Evolutionary conservation across 306 rosid species (phyloP), one percentile per base, ranked within the genome.

Genomic region (Benincasa hispida): DNA sequence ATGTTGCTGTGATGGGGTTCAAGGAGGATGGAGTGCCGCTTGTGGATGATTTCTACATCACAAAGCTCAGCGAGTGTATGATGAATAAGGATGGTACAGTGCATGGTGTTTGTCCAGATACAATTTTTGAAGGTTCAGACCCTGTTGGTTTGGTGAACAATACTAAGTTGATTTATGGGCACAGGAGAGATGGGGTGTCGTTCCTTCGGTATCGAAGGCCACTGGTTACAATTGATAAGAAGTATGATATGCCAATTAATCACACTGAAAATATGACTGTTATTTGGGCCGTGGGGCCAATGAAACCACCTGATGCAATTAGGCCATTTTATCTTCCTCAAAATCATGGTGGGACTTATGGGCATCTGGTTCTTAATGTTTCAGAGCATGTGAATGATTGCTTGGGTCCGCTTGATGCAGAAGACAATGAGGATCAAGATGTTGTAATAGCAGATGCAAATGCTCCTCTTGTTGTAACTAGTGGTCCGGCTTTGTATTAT

Each of bases 81-180:
- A 81, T 24, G 15, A 61, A 82, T 65, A 84, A 81, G 48, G 86
- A 88, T 68, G 87, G 91, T 35, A 60, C 80, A 2, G 91, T 75
- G 1, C 81, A 79, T 67, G 98, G 98, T 78, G 97, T 93, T 69
- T 93, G 98, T 82, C 98, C 98, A 1, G 97, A 93, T 83, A 84
- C 87, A 0, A 77, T 84, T 10, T 91, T 86, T 60, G 86, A 80
- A 82, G 89, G 82, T 10, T 42, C 84, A 2, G 85, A 82, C 9
- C 72, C 79, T 6, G 80, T 72, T 57, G 87, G 83, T 45, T 72
- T 57, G 75, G 87, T 85, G 79, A 92, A 92, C 74, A 81, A 87
- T 58, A 87, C 94, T 0, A 72, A 66, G 84, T 75, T 92, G 79
- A 83, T 87, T 56, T 90, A 86, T 67, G 94, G 98, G 67, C 96